Conservation (phyloP, 306 rosid species). For the Ormosia emarginata region DNA sequence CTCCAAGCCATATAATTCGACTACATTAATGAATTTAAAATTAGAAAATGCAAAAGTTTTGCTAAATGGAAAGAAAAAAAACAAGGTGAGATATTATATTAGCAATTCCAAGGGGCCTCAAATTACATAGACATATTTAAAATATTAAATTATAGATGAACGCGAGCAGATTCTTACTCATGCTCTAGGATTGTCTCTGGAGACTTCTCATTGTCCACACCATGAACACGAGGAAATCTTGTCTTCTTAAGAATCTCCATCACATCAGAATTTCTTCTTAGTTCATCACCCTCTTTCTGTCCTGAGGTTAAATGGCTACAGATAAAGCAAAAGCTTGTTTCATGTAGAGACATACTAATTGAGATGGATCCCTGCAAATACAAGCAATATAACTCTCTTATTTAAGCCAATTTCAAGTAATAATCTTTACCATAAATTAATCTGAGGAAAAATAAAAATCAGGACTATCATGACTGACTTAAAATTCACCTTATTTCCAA, state of each 20-base stretch:
- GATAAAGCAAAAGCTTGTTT: conserved; percentile 92
- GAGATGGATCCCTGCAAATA: conserved; percentile 92
- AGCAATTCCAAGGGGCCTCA: not conserved
- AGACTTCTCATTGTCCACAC: conserved; percentile 66
- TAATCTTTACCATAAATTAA: not conserved
- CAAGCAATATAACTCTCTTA: conserved; percentile 25
- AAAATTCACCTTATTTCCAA: conserved; percentile 85
- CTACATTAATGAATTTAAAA: conserved; percentile 32
- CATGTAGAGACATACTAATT: conserved; percentile 91
- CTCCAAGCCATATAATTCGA: conserved; percentile 99
- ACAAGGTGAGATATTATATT: not conserved
- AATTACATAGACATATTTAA: not conserved
- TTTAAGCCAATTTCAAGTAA: conserved; percentile 7
- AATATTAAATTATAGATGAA: not conserved
- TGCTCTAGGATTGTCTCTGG: conserved; percentile 97
- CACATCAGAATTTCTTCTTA: conserved; percentile 91
- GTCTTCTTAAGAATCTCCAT: conserved; percentile 94
- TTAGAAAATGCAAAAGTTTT: conserved; percentile 18
- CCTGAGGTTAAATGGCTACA: conserved; percentile 97
- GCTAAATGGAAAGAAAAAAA: not conserved
- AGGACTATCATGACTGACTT: not conserved
- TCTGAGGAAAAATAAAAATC: not conserved
- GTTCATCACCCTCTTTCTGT: conserved; percentile 97
- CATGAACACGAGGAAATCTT: conserved; percentile 87
- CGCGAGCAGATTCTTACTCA: conserved; percentile 62